phyloP scores from a whole-genome alignment of 768 basidiomycete species.

The Russula compacta region DNA sequence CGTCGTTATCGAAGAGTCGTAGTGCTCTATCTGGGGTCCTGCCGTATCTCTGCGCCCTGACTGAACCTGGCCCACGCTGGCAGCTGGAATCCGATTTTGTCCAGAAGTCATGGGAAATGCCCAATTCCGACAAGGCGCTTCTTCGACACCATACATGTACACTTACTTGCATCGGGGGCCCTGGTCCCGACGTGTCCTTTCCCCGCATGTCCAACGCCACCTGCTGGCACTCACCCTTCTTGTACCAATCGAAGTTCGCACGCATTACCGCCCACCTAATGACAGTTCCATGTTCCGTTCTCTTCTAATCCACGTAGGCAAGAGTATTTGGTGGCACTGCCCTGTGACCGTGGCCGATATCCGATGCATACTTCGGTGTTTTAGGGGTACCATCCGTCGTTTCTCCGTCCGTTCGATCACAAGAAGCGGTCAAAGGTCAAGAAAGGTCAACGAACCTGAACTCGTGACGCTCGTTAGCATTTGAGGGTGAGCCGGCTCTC shows the following conservation, averaged over 20 bases:
- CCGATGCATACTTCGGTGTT: neutral
- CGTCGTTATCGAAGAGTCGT: slow-evolving; percentile 38
- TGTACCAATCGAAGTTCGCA: neutral
- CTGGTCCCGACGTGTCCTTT: neutral
- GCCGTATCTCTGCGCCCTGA: neutral
- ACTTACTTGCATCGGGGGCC: neutral
- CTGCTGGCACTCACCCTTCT: neutral
- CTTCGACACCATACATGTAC: neutral
- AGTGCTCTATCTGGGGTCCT: slow-evolving; percentile 39
- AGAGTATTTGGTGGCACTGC: slow-evolving; percentile 1
- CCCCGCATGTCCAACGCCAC: slow-evolving; percentile 4
- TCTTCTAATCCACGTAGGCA: neutral
- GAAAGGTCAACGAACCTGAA: neutral
- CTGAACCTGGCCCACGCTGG: slow-evolving; percentile 16
- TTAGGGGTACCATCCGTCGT: neutral
- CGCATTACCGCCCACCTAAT: neutral
- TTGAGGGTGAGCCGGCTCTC: neutral
- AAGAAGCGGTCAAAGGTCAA: neutral
- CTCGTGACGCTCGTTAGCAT: neutral
- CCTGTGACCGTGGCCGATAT: neutral
- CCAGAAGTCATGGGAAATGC: neutral
- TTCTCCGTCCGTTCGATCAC: neutral
- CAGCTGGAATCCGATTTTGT: neutral
- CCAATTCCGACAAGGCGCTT: neutral
- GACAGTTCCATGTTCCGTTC: neutral